Evolutionary conservation across 352 stramenopile genomes (phyloP), one percentile per base, ranked within the genome.

Genomic region (Globisporangium spiculum): DNA sequence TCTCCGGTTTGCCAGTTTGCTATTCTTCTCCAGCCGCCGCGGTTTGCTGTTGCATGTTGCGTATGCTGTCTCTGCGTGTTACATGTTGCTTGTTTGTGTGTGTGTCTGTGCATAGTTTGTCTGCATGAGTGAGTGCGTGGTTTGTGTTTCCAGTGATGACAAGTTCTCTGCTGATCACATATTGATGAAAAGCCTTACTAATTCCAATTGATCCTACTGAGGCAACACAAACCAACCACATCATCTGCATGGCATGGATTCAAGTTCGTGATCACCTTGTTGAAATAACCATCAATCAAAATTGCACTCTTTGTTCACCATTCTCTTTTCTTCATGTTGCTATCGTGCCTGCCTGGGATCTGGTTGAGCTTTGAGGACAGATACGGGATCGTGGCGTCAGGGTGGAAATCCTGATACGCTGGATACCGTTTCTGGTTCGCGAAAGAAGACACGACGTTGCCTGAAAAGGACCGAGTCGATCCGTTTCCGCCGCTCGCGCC

Each of bases 131-230:
- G 26, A 14, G 8, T 24, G 54, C 24, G 14, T 38, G 44, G 44
- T 66, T 74, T 57, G 75, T 65, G 71, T 74, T 81, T 78, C 82
- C 71, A 50, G 71, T 92, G 84, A 92, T 89, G 84, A 91, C 60
- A 61, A 77, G 77, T 89, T 88, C 74, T 90, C 79, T 82, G 63
- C 80, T 89, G 79, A 88, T 81, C 69, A 83, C 66, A 64, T 20
- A 53, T 75, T 90, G 82, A 88, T 88, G 82, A 90, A 90, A 90
- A 79, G 60, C 56, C 73, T 77, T 80, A 78, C 24, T 85, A 83
- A 88, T 92, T 92, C 83, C 84, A 92, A 92, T 92, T 92, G 84
- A 92, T 92, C 84, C 84, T 92, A 88, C 84, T 91, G 84, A 92
- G 83, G 83, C 68, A 60, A 74, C 66, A 71, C 60, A 68, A 30